phyloP scores from a whole-genome alignment of 345 rosid genomes.

The Dovyalis caffra region DNA sequence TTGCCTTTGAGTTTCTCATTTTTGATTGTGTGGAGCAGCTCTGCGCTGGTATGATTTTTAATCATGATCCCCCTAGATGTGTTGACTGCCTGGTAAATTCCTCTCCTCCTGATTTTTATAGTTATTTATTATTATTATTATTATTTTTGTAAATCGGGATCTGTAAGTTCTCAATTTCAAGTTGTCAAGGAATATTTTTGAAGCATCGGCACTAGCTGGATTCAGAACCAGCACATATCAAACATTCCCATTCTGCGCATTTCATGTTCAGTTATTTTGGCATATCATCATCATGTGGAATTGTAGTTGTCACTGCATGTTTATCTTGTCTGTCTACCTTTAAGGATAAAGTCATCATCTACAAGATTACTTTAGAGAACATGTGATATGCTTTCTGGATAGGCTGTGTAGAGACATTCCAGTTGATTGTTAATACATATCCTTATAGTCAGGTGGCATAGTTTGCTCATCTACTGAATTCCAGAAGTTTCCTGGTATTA shows the following conservation, averaged over 20 bases:
- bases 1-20: constrained; percentile 28
- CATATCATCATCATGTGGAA: neutral
- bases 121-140: too few relatives aligned
- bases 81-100: constrained; percentile 66
- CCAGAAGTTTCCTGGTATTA: neutral
- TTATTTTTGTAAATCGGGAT: neutral
- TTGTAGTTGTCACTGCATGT: neutral
- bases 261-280: neutral
- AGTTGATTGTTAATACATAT: neutral
- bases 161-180: neutral
- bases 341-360: neutral
- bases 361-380: neutral
- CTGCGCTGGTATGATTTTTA: constrained; percentile 80
- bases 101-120: constrained; percentile 17
- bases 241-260: neutral
- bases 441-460: neutral
- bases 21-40: constrained; percentile 62
- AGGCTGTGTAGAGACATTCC: neutral
- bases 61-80: constrained; percentile 86
- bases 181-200: too few relatives aligned
- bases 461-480: neutral
- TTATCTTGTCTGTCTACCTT: too few relatives aligned
- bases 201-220: too few relatives aligned
- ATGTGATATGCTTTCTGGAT: neutral
- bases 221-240: neutral